Percentiles rank a stretch among this genome's conserved stretches.
These are phyloP conservation scores for Parathielavia appendiculata DNA, from an alignment of 495 filamentous ascomycete genomes.

Conservation along the genomic window DNA sequence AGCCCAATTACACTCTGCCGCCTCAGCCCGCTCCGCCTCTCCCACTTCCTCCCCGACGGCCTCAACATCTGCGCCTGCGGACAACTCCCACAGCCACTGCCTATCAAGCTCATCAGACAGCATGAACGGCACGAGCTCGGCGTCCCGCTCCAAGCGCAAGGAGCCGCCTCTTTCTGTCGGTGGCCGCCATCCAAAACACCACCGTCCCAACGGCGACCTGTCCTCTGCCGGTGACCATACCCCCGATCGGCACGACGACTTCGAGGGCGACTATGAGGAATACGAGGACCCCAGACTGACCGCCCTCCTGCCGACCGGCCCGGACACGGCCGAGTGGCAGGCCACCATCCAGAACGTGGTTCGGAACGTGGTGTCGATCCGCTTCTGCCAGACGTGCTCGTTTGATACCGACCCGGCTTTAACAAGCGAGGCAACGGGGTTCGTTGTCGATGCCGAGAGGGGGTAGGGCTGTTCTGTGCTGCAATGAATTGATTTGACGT, in stretches of 20 bases:
- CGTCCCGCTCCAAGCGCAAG: constrained; percentile 48
- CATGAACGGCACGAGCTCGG: constrained; percentile 23
- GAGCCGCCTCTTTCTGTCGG: constrained; percentile 36
- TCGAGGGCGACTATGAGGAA: constrained; percentile 36
- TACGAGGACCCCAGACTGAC: constrained; percentile 33
- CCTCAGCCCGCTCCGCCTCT: not conserved
- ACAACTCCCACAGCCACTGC: not conserved
- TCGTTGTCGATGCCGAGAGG: constrained; percentile 92
- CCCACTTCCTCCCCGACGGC: not conserved
- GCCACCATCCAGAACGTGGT: constrained; percentile 91
- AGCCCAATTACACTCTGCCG: not conserved
- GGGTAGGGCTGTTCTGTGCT: constrained; percentile 52
- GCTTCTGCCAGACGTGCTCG: constrained; percentile 97
- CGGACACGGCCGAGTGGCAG: constrained; percentile 95
- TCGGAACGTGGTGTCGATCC: constrained; percentile 88
- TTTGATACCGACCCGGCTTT: constrained; percentile 95
- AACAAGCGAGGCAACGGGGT: constrained; percentile 92
- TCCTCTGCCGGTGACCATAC: constrained; percentile 46
- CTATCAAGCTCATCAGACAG: not conserved
- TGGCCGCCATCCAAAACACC: constrained; percentile 47
- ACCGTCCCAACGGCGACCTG: constrained; percentile 41
- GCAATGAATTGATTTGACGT: not conserved
- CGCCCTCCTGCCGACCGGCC: constrained; percentile 46
- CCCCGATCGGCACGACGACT: constrained; percentile 37
- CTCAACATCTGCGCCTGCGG: not conserved